Conservation (phyloP, 2,329 filamentous ascomycete species). For the Raffaelea ambrosiae region DNA sequence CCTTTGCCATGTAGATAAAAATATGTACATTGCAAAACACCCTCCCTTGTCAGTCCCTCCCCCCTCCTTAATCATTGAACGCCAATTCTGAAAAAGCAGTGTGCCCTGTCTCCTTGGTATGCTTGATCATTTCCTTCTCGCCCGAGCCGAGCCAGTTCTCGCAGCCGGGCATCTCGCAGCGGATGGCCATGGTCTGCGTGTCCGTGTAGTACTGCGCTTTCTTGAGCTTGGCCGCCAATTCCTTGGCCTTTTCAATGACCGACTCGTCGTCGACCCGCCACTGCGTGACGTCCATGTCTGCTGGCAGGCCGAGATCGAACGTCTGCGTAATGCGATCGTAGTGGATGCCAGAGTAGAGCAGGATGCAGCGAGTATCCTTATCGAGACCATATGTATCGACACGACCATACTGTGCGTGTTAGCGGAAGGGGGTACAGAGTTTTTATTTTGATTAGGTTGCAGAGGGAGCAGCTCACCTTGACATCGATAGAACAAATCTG, state of each 20-base stretch:
- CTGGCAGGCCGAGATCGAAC: conserved; percentile 47
- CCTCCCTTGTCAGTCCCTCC: not conserved
- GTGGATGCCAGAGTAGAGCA: conserved; percentile 88
- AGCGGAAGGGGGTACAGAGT: too few relatives aligned
- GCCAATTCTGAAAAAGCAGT: conserved; percentile 28
- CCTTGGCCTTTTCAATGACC: conserved; percentile 59
- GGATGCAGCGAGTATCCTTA: conserved; percentile 58
- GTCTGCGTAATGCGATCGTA: conserved; percentile 84
- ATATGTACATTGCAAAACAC: too few relatives aligned
- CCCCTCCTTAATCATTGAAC: conserved; percentile 2
- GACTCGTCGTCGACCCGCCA: conserved; percentile 51
- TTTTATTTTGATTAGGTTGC: too few relatives aligned
- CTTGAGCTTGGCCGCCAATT: conserved; percentile 56
- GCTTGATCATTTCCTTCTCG: conserved; percentile 51
- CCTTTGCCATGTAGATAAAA: too few relatives aligned
- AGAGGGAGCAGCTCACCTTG: conserved; percentile 27
- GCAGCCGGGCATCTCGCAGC: conserved; percentile 60
- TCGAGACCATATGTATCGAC: conserved; percentile 75
- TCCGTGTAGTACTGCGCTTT: conserved; percentile 82
- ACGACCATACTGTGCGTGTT: conserved; percentile 18
- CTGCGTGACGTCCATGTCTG: conserved; percentile 63
- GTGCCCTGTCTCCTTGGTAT: conserved; percentile 56
- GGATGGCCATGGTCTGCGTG: conserved; percentile 68
- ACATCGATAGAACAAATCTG: conserved; percentile 84
- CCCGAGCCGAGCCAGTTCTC: conserved; percentile 57